Evolutionary conservation across 192 early-diverging fungal genomes (phyloP), one percentile per base, ranked within the genome.

Genomic region (Glomus cerebriforme): DNA sequence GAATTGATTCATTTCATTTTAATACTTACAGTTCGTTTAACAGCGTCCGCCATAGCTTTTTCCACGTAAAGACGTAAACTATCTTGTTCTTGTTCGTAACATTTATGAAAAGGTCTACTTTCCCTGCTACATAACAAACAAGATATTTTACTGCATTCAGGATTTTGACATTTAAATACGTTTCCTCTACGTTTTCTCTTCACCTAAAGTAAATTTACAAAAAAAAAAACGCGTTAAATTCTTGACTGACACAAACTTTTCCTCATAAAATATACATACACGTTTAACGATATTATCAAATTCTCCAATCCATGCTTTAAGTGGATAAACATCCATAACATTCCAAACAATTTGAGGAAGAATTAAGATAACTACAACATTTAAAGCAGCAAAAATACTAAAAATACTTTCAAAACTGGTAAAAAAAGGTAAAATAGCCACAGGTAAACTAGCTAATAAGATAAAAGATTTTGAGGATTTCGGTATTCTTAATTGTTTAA

Each of bases 21-120:
- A 34, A 68, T 31, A 81, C 82, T 79, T 79, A 91, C 90, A 27
- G 90, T 91, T 73, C 90, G 84, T 58, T 90, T 90, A 19, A 91
- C 83, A 32, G 88, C 88, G 67, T 88, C 85, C 6, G 79, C 85
- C 90, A 90, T 91, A 32, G 90, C 89, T 65, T 80, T 85, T 82
- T 91, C 90, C 2, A 91, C 87, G 73, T 88, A 88, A 15, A 91
- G 65, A 31, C 88, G 75, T 54, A 90, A 75, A 1, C 81, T 82
- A 77, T 91, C 90, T n/a, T 82, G 70, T 43, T 85, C 83, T 45
- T 81, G 65, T 62, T 89, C 88, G 65, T 79, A 80, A 60, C 90
- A 91, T 7, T 60, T 79, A 75, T 91, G 90, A 27, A 82, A 70
- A 3, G 85, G 83, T 59, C 79, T 80, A 60, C 84, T 82, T 45